Evolutionary conservation across 2,329 filamentous ascomycete species (phyloP), one percentile per base, ranked within the genome.

Genomic region (Ceratocystis variospora): DNA sequence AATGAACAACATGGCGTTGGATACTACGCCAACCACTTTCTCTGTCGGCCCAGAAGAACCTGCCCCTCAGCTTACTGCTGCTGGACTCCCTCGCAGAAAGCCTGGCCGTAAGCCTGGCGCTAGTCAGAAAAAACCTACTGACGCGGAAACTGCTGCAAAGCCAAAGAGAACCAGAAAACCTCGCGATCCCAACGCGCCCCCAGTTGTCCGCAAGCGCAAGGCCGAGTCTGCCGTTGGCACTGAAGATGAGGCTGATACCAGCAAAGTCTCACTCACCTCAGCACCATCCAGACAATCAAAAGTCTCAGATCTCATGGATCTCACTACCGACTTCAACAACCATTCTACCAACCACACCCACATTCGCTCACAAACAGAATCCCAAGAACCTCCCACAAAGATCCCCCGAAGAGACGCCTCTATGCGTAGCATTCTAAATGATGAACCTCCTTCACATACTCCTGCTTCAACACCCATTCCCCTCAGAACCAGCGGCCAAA

Each of bases 401-500:
- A 75, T 77, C 7, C 76, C 77, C 55, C 83, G 83, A 70, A 79
- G 82, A 45, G 81, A 84, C 69, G 77, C 76, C 19, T 83, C 79
- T 28, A 83, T 84, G 79, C 79, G 79, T 68, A 83, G 73, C 70
- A 80, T 84, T 61, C 74, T 84, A 41, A 85, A 84, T 69, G 79
- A 79, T 67, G 81, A 81, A 69, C 77, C 75, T n/a, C 76, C 75
- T 65, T 75, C 76, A 57, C 79, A 75, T 68, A 78, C 76, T 67
- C 74, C 64, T 73, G 74, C 46, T 77, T 62, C 78, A 78, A 69
- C 75, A 69, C 68, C 77, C 55, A 72, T 77, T 19, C 78, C 79
- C 7, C 77, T 79, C 62, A 79, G 87, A 62, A 86, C 87, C 15
- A 88, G 88, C 72, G 87, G 90, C 55, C 89, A 90, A 72, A 90